Conservation (phyloP, 306 rosid genomes). For the Medicago lupulina region DNA sequence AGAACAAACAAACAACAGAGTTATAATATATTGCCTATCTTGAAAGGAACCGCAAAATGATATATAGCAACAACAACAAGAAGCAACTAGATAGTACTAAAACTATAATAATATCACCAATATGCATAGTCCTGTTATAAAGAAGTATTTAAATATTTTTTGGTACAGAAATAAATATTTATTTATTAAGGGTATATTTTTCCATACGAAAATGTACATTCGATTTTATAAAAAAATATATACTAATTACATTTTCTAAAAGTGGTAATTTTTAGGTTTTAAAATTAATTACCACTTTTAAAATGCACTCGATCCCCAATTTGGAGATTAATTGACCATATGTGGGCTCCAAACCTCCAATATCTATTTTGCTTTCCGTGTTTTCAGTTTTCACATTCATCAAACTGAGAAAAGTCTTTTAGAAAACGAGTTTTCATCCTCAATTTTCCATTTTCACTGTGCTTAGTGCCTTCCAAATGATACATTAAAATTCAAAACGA, state of each 20-base stretch:
- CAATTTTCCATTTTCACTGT: neutral
- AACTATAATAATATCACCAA: neutral
- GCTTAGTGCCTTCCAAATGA: too few relatives aligned
- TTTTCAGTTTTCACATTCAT: neutral
- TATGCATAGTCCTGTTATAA: neutral
- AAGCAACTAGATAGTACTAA: neutral
- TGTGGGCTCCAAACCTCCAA: neutral
- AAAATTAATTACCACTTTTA: too few relatives aligned
- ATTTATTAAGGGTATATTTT: too few relatives aligned
- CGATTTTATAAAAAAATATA: too few relatives aligned
- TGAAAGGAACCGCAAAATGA: constrained; percentile 13
- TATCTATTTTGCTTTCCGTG: neutral
- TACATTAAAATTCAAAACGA: too few relatives aligned
- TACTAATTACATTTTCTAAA: too few relatives aligned
- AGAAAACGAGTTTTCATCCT: neutral
- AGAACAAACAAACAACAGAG: neutral
- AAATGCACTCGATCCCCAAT: too few relatives aligned
- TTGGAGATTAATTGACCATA: neutral
- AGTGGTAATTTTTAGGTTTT: too few relatives aligned
- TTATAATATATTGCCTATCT: constrained; percentile 19
- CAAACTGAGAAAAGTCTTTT: neutral
- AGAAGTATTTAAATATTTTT: too few relatives aligned
- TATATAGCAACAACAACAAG: constrained; percentile 5
- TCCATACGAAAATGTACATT: too few relatives aligned
- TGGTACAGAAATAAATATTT: too few relatives aligned